Conservation (phyloP, 371 early-diverging fungal genomes). For the Rhizopus sp. region DNA sequence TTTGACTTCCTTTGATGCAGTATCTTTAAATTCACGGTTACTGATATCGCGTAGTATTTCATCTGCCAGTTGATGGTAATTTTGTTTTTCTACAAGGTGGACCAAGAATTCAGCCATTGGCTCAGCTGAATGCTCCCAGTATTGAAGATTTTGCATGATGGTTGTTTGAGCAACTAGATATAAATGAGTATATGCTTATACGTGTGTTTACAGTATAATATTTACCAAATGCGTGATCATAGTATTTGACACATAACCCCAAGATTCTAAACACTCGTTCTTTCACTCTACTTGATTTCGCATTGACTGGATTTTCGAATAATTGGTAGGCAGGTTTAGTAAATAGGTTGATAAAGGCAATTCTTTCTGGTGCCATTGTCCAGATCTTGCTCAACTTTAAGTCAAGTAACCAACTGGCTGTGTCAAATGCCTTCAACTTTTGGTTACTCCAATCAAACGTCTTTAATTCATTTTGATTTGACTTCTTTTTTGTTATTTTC, state of each 20-base stretch:
- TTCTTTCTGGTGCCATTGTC: conserved; percentile 77
- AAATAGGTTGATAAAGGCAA: conserved; percentile 79
- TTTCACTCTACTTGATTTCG: conserved; percentile 63
- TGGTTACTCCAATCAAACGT: conserved; percentile 65
- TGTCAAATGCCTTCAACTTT: conserved; percentile 55
- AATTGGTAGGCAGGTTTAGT: conserved; percentile 82
- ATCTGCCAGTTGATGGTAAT: conserved; percentile 75
- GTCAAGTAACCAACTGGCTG: conserved; percentile 58
- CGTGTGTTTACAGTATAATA: neutral
- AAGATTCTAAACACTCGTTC: conserved; percentile 61
- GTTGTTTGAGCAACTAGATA: conserved; percentile 74
- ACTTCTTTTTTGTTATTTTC: conserved; percentile 29
- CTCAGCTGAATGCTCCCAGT: conserved; percentile 92
- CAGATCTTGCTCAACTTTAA: conserved; percentile 78
- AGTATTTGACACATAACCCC: conserved; percentile 67
- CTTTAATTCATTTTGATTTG: conserved; percentile 27
- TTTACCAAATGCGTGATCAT: conserved; percentile 75
- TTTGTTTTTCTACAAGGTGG: conserved; percentile 62
- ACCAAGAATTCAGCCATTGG: conserved; percentile 87
- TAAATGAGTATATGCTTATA: neutral
- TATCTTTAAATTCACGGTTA: conserved; percentile 63
- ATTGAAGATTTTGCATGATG: conserved; percentile 86
- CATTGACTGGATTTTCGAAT: conserved; percentile 75
- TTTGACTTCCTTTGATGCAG: conserved; percentile 47
- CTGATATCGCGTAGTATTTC: conserved; percentile 76